Evolutionary conservation across 257 asterid genomes (phyloP).

Genomic region (Solanum habrochaites): DNA sequence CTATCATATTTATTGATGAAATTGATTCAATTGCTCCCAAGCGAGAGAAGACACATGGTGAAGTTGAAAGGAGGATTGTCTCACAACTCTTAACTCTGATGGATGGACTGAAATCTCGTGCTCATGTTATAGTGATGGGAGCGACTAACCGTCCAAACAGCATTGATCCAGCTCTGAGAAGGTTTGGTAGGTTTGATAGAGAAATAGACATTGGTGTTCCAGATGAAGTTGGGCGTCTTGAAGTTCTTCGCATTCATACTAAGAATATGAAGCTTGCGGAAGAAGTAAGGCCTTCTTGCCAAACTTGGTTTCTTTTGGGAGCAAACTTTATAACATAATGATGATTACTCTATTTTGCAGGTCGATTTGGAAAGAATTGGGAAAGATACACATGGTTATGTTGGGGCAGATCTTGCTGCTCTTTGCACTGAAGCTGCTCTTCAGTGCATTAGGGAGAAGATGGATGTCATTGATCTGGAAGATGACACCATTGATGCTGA

Average conservation of each 20-base stretch:
- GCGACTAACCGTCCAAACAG: constrained; percentile 56
- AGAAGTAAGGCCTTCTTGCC: constrained; percentile 19
- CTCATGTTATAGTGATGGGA: constrained; percentile 51
- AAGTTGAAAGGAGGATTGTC: constrained; percentile 54
- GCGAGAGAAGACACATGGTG: constrained; percentile 54
- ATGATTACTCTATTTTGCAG: constrained; percentile 11
- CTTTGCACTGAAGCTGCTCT: constrained; percentile 60
- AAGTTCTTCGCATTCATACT: constrained; percentile 53
- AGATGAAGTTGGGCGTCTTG: constrained; percentile 53
- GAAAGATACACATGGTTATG: constrained; percentile 45
- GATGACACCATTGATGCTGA: constrained; percentile 54
- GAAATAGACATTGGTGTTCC: constrained; percentile 60
- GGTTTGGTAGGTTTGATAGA: constrained; percentile 58
- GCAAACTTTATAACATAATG: background rate
- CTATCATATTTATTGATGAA: constrained; percentile 47
- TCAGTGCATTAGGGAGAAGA: constrained; percentile 50
- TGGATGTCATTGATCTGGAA: constrained; percentile 56
- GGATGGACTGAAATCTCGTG: constrained; percentile 50
- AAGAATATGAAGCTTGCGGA: constrained; percentile 54
- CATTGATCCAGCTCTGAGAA: constrained; percentile 48
- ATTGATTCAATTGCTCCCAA: constrained; percentile 55
- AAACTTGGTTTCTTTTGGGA: background rate
- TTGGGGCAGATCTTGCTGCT: constrained; percentile 56
- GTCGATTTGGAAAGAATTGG: constrained; percentile 43
- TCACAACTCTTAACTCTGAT: constrained; percentile 45